Base-by-base conservation (phyloP, 805 yeast genomes). In the Hanseniaspora meyeri region DNA sequence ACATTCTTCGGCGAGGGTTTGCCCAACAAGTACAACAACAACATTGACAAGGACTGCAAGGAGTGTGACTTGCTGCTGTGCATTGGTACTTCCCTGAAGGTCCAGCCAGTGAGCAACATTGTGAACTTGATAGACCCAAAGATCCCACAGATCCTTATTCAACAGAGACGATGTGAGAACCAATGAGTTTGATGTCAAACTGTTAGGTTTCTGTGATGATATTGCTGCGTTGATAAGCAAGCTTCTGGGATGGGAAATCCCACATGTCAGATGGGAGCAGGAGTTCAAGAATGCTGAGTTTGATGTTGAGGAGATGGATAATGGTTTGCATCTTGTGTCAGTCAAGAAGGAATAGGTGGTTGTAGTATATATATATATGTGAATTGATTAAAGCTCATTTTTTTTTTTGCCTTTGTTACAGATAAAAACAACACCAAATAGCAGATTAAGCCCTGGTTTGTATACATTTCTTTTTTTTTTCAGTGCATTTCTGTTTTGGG, bases 1-100 rank as follows among this genome's bases (percentile, higher is more conserved):
- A 88, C 95, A 0, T 89, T 89, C 65, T 89, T 89, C 62, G 95
- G 95, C 16, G 96, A 89, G 67, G 79, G 82, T 16, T 72, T 89
- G 58, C 96, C 96, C 0, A 73, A 74, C 14, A 68, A 74, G 49
- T 89, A 83, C 64, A 90, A 87, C 62, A 75, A 76, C 48, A 66
- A 72, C 34, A 77, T 82, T 32, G 71, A 73, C 43, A 74, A 76
- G 45, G 96, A 90, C 65, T 73, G 82, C 7, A 62, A 69, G 19
- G 72, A 77, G 43, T 87, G 95, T 68, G 97, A 90, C 68, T 72
- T 89, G 55, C 71, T 90, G 47, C 75, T 89, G 5, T 85, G 95
- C 66, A 82, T 89, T 38, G 97, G 97, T 17, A 89, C 97, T 0
- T 88, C 96, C 20, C 74, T 89, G 61, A 87, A 89, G 65, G 97